Evolutionary conservation across 2,329 filamentous ascomycete genomes (phyloP).

Genomic region (Aureobasidium sp.): DNA sequence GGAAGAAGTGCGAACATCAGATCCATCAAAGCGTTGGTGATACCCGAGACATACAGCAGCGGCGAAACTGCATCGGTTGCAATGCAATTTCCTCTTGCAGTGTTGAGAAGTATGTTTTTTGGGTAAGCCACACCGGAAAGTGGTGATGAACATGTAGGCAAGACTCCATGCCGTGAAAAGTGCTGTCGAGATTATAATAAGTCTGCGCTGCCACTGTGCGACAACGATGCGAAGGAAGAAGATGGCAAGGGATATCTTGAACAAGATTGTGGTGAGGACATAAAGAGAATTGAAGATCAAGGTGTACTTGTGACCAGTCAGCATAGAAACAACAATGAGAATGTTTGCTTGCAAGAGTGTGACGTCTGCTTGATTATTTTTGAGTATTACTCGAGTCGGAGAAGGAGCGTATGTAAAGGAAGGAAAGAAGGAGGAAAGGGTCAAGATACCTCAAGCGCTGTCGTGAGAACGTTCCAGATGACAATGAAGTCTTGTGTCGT

Average conservation of each 20-base stretch:
- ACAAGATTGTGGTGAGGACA: conserved; percentile 9
- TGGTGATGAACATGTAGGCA: not conserved
- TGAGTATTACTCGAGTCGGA: not conserved
- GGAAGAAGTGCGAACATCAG: conserved; percentile 11
- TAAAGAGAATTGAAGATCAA: conserved; percentile 6
- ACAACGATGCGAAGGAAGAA: not conserved
- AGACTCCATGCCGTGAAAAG: not conserved
- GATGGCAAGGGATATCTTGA: conserved; percentile 13
- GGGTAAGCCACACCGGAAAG: not conserved
- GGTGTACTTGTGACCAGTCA: not conserved
- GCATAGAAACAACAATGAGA: not conserved
- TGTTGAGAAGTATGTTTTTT: conserved; percentile 1
- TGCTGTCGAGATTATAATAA: not conserved
- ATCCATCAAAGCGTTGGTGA: conserved; percentile 10
- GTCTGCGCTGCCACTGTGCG: conserved; percentile 5
- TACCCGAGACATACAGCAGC: conserved; percentile 8
- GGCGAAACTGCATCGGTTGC: not conserved
- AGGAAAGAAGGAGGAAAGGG: not conserved
- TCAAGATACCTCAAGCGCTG: not conserved
- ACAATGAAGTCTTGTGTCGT: not conserved
- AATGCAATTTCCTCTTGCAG: conserved; percentile 8
- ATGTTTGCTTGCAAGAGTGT: not conserved
- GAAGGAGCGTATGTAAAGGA: not conserved
- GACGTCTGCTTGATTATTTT: not conserved
- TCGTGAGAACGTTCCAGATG: not conserved